phyloP scores from a whole-genome alignment of 2,329 filamentous ascomycete genomes.

The Helicocarpus griseus region DNA sequence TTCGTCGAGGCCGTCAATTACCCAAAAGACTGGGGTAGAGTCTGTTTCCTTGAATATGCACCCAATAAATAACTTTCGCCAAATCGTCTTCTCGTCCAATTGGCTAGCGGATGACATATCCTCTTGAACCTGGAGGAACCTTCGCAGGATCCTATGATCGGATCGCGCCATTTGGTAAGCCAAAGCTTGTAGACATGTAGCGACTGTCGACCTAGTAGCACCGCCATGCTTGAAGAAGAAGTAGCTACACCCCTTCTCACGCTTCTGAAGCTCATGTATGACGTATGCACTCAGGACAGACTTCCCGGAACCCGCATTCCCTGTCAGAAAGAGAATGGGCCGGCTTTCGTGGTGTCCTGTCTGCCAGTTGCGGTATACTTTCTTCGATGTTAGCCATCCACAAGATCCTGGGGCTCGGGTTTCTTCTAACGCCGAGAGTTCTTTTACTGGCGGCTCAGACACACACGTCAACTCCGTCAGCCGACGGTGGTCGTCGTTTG shows the following conservation, averaged over 20 bases:
- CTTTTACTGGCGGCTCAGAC: constrained; percentile 16
- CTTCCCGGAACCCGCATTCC: constrained; percentile 27
- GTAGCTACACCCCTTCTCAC: constrained; percentile 18
- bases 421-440: constrained; percentile 17
- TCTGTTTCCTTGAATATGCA: constrained; percentile 6
- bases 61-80: constrained; percentile 8
- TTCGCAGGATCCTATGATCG: constrained; percentile 12
- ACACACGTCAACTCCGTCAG: constrained; percentile 6
- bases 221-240: constrained; percentile 22
- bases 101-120: constrained; percentile 11
- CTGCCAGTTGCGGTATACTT: constrained; percentile 17
- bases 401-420: constrained; percentile 22
- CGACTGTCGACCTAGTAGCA: constrained; percentile 15
- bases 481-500: not conserved
- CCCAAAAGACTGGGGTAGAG: constrained; percentile 11
- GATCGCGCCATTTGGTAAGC: constrained; percentile 23
- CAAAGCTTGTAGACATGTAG: constrained; percentile 19
- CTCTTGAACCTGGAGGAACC: not conserved
- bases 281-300: constrained; percentile 26
- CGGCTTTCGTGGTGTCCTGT: not conserved
- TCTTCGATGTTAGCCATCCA: constrained; percentile 20
- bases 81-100: constrained; percentile 6
- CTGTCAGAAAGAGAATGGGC: constrained; percentile 23
- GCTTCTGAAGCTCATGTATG: constrained; percentile 18
- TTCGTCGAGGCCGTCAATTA: constrained; percentile 15